Evolutionary conservation across 345 rosid species (phyloP), one percentile per base, ranked within the genome.

Genomic region (Hirschfeldia incana): DNA sequence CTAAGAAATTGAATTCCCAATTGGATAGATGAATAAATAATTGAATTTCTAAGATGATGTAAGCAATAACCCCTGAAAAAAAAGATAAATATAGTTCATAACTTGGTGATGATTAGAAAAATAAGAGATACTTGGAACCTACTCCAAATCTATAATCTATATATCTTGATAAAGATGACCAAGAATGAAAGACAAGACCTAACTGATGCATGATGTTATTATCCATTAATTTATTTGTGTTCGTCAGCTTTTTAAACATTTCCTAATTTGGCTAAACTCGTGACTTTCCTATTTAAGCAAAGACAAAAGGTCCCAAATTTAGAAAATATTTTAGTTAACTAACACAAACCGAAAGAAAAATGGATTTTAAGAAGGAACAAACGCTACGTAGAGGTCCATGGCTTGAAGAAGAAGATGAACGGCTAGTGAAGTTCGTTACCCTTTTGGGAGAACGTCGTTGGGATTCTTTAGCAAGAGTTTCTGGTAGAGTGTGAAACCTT

Each of bases 331-430:
- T 63, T 8, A 29, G n/a, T 70, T 49, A 78, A 66, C 26, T 71
- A 2, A 51, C 53, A 63, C 12, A 36, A 49, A 30, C 0, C 42
- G 8, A 42, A 80, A 58, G 8, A 42, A 80, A 60, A 44, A 80
- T 81, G 83, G 77, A 70, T 27, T 33, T 3, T 46, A 76, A 59
- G 81, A 83, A 79, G 68, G 84, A 72, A 37, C 84, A 87, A 37
- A 85, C 70, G 8, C 36, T 86, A 74, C 79, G 83, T 6, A 87
- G 82, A 83, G 92, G 95, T 61, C 82, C 89, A 58, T 90, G 95
- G 97, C 83, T 83, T 0, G 84, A 86, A 80, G 91, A 86, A 69
- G 91, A 92, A 75, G 95, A 92, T 57, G 84, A 78, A 72, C 70
- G 55, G 70, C 74, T 90, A 3, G 74, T 82, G 0, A 68, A 86